Base-by-base conservation (phyloP, 139 green algal genomes). In the Ulvella scutata region DNA sequence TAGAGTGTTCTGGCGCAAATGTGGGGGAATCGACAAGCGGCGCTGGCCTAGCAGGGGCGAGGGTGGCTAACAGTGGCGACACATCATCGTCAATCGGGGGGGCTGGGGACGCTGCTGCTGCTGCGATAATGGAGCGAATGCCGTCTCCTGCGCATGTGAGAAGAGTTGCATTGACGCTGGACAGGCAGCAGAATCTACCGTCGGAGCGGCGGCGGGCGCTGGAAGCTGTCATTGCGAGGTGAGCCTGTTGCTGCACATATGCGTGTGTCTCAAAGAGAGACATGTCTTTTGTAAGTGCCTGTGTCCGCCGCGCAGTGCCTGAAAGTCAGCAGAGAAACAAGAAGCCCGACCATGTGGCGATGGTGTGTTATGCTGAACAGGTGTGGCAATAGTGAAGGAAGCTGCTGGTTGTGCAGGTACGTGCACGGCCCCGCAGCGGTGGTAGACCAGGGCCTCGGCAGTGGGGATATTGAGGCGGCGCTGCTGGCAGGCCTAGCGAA, bases 401-500 rank as follows among this genome's bases (percentile, higher is more conserved):
- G n/a, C n/a, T n/a, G n/a, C n/a, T n/a, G 31, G 31, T 39, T 37
- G 28, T 75, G 60, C 43, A 79, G 23, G 20, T 67, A 34, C 33
- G 0, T 67, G 51, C 51, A 67, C 20, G 51, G 51, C 9, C 51
- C n/a, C n/a, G n/a, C 10, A 10, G n/a, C 51, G 0, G 9, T 10
- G 9, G 51, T 36, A 23, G 51, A 26, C n/a, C n/a, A 67, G 51
- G 2, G 62, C 44, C 62, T 82, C 73, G 26, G 28, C 29, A 20
- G 38, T 3, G 80, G 61, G 2, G 81, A 88, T n/a, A 37, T 86
- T 36, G 76, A 88, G 51, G 72, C 77, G 31, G 84, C 76, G 13
- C 33, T 88, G 44, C 44, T 88, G 43, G 76, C 76, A 2, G 81
- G 81, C 26, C 74, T 80, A 26, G 40, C 67, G 4, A 3, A 67